phyloP scores from a whole-genome alignment of 495 filamentous ascomycete genomes.

The Hypoxylon lienhwacheense region DNA sequence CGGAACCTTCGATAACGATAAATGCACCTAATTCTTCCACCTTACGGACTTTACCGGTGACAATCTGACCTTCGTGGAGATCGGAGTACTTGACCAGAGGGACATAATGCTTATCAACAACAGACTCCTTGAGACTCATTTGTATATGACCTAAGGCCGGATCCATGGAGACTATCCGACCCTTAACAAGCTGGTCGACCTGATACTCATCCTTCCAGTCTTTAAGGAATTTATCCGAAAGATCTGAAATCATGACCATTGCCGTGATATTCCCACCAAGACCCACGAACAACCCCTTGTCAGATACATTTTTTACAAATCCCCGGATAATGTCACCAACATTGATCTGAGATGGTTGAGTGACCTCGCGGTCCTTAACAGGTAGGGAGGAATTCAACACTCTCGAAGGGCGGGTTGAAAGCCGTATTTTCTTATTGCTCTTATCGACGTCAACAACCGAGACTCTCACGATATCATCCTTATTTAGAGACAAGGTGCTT shows the following conservation, averaged over 20 bases:
- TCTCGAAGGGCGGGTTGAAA: conserved; percentile 84
- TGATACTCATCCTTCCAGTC: conserved; percentile 93
- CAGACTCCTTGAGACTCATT: conserved; percentile 82
- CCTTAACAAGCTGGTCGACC: conserved; percentile 84
- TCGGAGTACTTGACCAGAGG: conserved; percentile 68
- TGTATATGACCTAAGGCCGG: conserved; percentile 67
- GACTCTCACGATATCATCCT: conserved; percentile 83
- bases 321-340: conserved; percentile 81
- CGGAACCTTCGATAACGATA: conserved; percentile 80
- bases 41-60: conserved; percentile 88
- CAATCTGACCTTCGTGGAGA: conserved; percentile 72
- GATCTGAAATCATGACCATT: conserved; percentile 78
- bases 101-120: conserved; percentile 77
- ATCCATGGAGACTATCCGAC: conserved; percentile 73
- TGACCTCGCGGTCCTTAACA: conserved; percentile 79
- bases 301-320: conserved; percentile 83
- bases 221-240: conserved; percentile 88
- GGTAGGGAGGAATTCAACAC: conserved; percentile 83
- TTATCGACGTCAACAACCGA: conserved; percentile 78
- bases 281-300: conserved; percentile 82
- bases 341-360: conserved; percentile 66
- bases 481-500: conserved; percentile 59
- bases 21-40: conserved; percentile 95
- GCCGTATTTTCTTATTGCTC: conserved; percentile 75
- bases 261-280: conserved; percentile 79